Evolutionary conservation across 1,284 basidiomycete species (phyloP).

Genomic region (Ceratorhiza oryzae-sativae): DNA sequence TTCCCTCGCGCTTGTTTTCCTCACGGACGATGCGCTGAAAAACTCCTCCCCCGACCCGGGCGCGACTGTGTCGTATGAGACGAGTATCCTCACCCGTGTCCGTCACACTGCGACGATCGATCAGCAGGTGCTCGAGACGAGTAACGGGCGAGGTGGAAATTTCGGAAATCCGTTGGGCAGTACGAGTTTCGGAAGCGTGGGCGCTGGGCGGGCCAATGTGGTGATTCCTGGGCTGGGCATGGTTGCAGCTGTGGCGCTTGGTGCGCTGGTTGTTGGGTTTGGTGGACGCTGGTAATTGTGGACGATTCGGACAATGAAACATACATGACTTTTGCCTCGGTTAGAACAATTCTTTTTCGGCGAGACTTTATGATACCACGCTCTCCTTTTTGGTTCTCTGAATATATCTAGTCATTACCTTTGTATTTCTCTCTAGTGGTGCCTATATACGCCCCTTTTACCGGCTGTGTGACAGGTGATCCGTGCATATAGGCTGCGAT

Average conservation of each 20-base stretch:
- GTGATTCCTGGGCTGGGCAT: slow-evolving; percentile 6
- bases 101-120: slow-evolving; percentile 48
- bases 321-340: background rate
- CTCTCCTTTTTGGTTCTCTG: background rate
- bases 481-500: background rate
- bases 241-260: background rate
- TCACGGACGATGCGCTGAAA: slow-evolving; percentile 56
- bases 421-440: background rate
- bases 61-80: slow-evolving; percentile 45
- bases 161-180: background rate
- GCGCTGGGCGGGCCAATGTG: background rate
- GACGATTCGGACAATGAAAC: slow-evolving; percentile 20
- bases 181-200: slow-evolving; percentile 32
- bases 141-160: slow-evolving; percentile 50
- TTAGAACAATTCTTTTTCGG: background rate
- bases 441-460: slow-evolving; percentile 4
- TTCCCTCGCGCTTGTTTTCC: slow-evolving; percentile 73
- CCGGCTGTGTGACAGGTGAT: background rate
- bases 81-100: slow-evolving; percentile 62
- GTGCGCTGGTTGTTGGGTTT: background rate
- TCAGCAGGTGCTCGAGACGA: slow-evolving; percentile 49
- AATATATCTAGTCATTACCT: background rate
- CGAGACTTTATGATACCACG: background rate
- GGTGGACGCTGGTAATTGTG: background rate
- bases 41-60: slow-evolving; percentile 50